Base-by-base conservation (phyloP, 208 protist genomes). In the Leishmania amazonensis region DNA sequence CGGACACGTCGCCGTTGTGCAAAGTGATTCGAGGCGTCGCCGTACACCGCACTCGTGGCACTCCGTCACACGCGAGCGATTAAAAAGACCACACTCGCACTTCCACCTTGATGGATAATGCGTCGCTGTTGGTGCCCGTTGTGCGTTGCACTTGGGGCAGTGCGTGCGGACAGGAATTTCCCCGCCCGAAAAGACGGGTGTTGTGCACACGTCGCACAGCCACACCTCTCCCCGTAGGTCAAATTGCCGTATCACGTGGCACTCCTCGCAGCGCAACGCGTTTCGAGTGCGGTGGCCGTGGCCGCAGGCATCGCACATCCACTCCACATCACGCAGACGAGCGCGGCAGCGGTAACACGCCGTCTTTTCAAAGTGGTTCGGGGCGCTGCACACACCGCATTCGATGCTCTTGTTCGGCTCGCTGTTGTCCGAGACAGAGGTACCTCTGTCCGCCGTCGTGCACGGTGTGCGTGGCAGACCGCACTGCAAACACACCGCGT, bases 141-240 rank as follows among this genome's bases (percentile, higher is more conserved):
- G 76, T 3, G 86, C 58, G 42, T 65, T 70, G 80, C 94, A 97
- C 45, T 81, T 85, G 13, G 93, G 89, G 78, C 94, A 97, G 40
- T 89, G 81, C 19, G 35, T 80, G 8, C 84, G 76, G 21, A 90
- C 87, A 3, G 86, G 88, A 21, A 94, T 51, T n/a, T 88, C 90
- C 11, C 90, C 90, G 19, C 93, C 93, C 3, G 91, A 93, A 57
- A 85, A 83, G 21, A 96, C 90, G 3, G 84, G 71, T 3, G 88
- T 91, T 42, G 85, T 84, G 82, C 94, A 97, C n/a, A 97, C 72
- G 57, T 91, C 89, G 80, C 94, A 97, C 47, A 96, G 72, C 94
- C 94, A 97, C 78, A 86, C 89, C 51, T 92, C 84, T 72, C 90
- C 89, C 1, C 51, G 35, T 77, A 90, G 81, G 80, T 95, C 85